phyloP scores from a whole-genome alignment of 345 rosid species.

The Populus nigra region DNA sequence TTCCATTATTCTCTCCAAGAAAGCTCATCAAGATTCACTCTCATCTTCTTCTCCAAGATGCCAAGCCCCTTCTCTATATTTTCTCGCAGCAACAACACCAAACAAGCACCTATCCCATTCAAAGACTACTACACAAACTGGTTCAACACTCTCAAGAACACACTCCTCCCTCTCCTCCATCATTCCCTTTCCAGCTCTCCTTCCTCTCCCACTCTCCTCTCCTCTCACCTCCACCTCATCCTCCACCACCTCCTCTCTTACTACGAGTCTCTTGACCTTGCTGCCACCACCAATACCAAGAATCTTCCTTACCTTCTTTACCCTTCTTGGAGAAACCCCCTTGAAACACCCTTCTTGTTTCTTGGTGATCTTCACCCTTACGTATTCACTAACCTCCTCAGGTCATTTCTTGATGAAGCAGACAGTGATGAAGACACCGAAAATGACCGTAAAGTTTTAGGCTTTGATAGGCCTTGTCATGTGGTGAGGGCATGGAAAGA shows the following conservation, averaged over 20 bases:
- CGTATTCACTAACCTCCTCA: conserved; percentile 68
- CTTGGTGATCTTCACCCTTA: conserved; percentile 91
- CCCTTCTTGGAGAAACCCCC: conserved; percentile 72
- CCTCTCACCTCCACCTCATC: conserved; percentile 57
- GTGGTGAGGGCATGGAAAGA: conserved; percentile 60
- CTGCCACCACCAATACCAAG: conserved; percentile 38
- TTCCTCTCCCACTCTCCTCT: conserved; percentile 45
- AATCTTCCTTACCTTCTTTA: conserved; percentile 60
- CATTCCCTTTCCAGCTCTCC: conserved; percentile 52
- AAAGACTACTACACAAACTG: conserved; percentile 59
- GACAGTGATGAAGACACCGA: conserved; percentile 14
- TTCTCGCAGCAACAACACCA: conserved; percentile 39
- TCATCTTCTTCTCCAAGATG: conserved; percentile 33
- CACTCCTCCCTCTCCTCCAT: conserved; percentile 69
- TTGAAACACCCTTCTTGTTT: conserved; percentile 74
- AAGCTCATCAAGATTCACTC: neutral
- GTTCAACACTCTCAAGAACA: conserved; percentile 51
- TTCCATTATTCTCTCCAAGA: neutral
- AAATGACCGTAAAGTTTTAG: neutral
- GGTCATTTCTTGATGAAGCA: conserved; percentile 52
- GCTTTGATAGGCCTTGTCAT: conserved; percentile 32
- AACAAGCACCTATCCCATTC: conserved; percentile 46
- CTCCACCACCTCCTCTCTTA: conserved; percentile 59
- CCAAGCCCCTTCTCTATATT: conserved; percentile 42
- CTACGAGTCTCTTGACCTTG: conserved; percentile 74